phyloP scores from a whole-genome alignment of 495 filamentous ascomycete genomes.

The Massariosphaeria phaeospora region DNA sequence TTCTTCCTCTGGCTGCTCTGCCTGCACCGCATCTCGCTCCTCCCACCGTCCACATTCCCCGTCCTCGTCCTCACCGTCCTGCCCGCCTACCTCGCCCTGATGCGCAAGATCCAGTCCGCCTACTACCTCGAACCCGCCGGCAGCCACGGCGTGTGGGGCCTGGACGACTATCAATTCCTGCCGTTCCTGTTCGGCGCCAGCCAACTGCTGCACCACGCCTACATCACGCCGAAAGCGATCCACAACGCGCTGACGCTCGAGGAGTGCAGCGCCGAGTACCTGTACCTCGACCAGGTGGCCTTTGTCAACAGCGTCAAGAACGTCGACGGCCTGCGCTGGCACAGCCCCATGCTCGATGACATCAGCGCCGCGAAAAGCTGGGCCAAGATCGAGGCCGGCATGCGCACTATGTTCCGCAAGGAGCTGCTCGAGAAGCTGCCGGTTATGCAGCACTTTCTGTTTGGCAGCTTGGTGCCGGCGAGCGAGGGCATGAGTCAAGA shows the following conservation, averaged over 20 bases:
- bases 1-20: conserved; percentile 92
- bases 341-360: conserved; percentile 97
- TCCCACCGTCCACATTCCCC: conserved; percentile 61
- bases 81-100: conserved; percentile 69
- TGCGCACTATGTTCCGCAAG: conserved; percentile 91
- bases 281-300: conserved; percentile 87
- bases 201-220: conserved; percentile 81
- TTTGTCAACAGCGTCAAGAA: conserved; percentile 97
- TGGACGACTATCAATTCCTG: conserved; percentile 97
- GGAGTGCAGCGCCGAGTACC: conserved; percentile 71
- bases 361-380: conserved; percentile 89
- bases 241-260: conserved; percentile 83
- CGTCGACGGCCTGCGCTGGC: conserved; percentile 91
- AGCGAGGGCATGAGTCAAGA: conserved; percentile 72
- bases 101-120: conserved; percentile 75
- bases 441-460: conserved; percentile 97
- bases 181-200: conserved; percentile 92
- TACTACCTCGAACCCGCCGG: conserved; percentile 94
- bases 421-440: conserved; percentile 92
- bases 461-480: conserved; percentile 79
- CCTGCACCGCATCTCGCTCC: conserved; percentile 70
- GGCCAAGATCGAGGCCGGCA: conserved; percentile 87
- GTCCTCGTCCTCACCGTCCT: conserved; percentile 72
- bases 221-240: conserved; percentile 79
- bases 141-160: conserved; percentile 78